Conservation (phyloP, 148 eudicot species). For the Cornus kousa region DNA sequence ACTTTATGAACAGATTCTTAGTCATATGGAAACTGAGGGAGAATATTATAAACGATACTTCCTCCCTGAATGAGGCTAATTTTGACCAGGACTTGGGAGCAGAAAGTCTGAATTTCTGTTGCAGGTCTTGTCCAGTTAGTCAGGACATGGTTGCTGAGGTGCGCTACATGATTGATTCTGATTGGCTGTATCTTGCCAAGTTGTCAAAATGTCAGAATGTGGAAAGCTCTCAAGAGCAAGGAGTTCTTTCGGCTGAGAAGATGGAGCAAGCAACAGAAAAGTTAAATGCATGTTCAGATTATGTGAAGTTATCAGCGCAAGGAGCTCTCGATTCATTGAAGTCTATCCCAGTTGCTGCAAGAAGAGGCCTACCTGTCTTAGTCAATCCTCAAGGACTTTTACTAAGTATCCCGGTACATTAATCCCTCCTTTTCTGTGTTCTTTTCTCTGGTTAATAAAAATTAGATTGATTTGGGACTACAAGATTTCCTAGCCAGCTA, state of each 20-base stretch:
- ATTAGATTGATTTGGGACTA: background rate
- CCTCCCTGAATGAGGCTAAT: conserved; percentile 6
- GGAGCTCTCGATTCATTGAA: conserved; percentile 60
- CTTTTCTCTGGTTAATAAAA: background rate
- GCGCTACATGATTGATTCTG: conserved; percentile 80
- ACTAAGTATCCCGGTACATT: conserved; percentile 73
- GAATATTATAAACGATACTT: conserved; percentile 14
- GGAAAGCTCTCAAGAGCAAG: conserved; percentile 19
- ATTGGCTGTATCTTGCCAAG: conserved; percentile 83
- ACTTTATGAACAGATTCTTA: conserved; percentile 74
- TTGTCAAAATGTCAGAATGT: conserved; percentile 31
- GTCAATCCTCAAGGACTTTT: conserved; percentile 49
- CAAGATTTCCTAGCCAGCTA: too few relatives aligned
- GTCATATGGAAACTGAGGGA: conserved; percentile 42
- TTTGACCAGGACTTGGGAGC: background rate
- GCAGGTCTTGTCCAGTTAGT: conserved; percentile 38
- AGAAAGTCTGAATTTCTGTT: conserved; percentile 19
- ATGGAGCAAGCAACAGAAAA: conserved; percentile 10
- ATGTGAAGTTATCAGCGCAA: conserved; percentile 47
- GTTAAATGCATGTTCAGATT: conserved; percentile 26
- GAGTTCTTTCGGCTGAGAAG: background rate
- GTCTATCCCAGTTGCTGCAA: conserved; percentile 79
- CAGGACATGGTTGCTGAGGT: conserved; percentile 41
- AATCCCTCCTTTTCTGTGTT: background rate
- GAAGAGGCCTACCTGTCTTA: conserved; percentile 77